Evolutionary conservation across 306 rosid genomes (phyloP).

Genomic region (Lithocarpus polystachyus): DNA sequence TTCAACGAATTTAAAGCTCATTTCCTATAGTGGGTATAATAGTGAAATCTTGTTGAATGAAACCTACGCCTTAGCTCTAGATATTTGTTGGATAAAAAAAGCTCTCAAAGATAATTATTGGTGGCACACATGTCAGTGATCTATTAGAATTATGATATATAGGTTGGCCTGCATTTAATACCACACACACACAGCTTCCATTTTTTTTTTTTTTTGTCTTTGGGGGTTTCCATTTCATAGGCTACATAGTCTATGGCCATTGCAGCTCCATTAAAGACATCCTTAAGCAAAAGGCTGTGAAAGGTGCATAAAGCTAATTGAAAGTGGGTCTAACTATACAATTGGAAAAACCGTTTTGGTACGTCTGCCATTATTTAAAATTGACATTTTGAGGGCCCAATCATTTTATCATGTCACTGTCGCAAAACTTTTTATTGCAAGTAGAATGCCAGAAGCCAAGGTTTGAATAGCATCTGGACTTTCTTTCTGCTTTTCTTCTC

Average conservation of each 20-base stretch:
- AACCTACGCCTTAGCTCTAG: background rate
- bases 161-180: background rate
- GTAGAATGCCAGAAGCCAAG: background rate
- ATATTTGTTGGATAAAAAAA: background rate
- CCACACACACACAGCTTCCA: background rate
- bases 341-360: background rate
- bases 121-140: background rate
- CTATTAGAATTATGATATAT: too few species aligned
- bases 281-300: background rate
- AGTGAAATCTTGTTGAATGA: background rate
- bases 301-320: background rate
- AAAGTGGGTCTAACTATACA: background rate
- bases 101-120: background rate
- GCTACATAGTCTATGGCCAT: background rate
- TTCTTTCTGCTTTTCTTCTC: background rate
- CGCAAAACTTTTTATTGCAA: background rate
- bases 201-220: background rate
- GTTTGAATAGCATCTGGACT: background rate
- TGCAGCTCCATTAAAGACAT: background rate
- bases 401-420: conserved; percentile 16
- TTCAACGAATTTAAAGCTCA: background rate
- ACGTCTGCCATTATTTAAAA: background rate
- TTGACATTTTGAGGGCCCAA: conserved; percentile 9
- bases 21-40: background rate
- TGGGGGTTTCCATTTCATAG: background rate